Percentiles rank a stretch among this genome's conserved stretches.
Conservation (phyloP, 2,329 filamentous ascomycete genomes). For the Periconia sp. region DNA sequence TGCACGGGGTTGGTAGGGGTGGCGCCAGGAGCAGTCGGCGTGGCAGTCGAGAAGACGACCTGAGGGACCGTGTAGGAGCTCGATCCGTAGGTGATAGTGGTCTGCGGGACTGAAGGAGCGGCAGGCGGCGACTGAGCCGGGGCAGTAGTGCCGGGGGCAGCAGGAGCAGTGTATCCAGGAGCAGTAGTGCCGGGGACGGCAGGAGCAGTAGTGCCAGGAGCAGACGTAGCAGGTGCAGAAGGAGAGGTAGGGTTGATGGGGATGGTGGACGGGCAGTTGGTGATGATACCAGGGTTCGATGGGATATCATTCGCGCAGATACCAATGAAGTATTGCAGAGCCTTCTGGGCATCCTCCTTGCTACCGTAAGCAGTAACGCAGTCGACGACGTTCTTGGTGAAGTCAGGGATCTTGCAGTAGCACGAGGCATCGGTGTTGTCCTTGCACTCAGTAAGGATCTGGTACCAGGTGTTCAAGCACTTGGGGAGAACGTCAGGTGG, state of each 20-base stretch:
- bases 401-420: constrained; percentile 82
- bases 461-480: constrained; percentile 90
- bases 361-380: constrained; percentile 76
- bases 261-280: constrained; percentile 70
- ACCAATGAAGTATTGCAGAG: constrained; percentile 85
- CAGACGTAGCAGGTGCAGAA: constrained; percentile 25
- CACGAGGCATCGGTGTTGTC: constrained; percentile 83
- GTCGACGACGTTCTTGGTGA: constrained; percentile 78
- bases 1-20: constrained; percentile 40
- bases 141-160: constrained; percentile 12
- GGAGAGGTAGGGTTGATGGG: constrained; percentile 53
- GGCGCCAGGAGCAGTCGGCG: constrained; percentile 30
- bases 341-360: constrained; percentile 69
- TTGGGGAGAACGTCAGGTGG: constrained; percentile 77
- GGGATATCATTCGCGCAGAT: constrained; percentile 80
- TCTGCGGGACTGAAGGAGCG: constrained; percentile 28
- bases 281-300: constrained; percentile 84
- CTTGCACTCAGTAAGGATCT: constrained; percentile 71
- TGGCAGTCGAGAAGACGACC: constrained; percentile 52
- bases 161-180: constrained; percentile 10
- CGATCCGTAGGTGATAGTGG: constrained; percentile 51
- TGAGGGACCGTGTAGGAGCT: constrained; percentile 55
- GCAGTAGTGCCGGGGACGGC: constrained; percentile 3
- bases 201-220: constrained; percentile 6
- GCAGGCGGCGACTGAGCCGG: constrained; percentile 12